phyloP scores from a whole-genome alignment of 352 stramenopile species.

The Pythium aphanidermatum region DNA sequence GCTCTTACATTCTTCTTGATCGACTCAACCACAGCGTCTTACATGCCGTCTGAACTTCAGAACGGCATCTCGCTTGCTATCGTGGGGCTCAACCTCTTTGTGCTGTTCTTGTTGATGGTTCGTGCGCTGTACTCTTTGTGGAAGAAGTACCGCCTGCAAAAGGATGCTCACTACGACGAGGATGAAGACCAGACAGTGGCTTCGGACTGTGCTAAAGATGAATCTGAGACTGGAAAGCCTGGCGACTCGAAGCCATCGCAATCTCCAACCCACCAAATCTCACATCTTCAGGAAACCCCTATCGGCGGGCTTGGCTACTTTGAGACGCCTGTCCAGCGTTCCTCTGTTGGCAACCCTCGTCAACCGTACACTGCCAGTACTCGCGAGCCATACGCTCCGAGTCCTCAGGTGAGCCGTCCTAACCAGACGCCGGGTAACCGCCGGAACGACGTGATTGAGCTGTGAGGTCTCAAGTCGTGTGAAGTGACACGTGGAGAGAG shows the following conservation, averaged over 20 bases:
- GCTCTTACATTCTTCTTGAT: slow-evolving; percentile 36
- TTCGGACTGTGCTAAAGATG: slow-evolving; percentile 25
- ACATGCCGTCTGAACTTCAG: slow-evolving; percentile 25
- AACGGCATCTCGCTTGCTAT: slow-evolving; percentile 31
- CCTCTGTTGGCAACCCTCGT: slow-evolving; percentile 20
- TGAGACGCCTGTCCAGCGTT: slow-evolving; percentile 14
- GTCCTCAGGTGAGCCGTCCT: too few species aligned
- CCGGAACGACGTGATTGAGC: slow-evolving; percentile 23
- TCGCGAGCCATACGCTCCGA: slow-evolving; percentile 6
- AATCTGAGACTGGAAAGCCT: slow-evolving; percentile 5
- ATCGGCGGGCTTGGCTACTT: slow-evolving; percentile 2
- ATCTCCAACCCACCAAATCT: slow-evolving; percentile 18
- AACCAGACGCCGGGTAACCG: slow-evolving; percentile 19
- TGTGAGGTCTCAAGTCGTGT: too few species aligned
- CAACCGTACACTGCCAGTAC: slow-evolving; percentile 4
- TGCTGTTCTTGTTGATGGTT: slow-evolving; percentile 29
- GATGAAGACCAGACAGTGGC: slow-evolving; percentile 16
- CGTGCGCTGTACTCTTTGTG: slow-evolving; percentile 31
- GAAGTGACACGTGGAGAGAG: background rate
- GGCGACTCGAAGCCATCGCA: background rate
- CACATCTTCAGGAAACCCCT: slow-evolving; percentile 16
- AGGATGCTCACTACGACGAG: slow-evolving; percentile 21
- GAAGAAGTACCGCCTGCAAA: slow-evolving; percentile 30
- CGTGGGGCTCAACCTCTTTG: slow-evolving; percentile 29
- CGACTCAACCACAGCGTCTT: slow-evolving; percentile 16